Conservation (phyloP, 1,284 basidiomycete species). For the Rhodotorula sp. region DNA sequence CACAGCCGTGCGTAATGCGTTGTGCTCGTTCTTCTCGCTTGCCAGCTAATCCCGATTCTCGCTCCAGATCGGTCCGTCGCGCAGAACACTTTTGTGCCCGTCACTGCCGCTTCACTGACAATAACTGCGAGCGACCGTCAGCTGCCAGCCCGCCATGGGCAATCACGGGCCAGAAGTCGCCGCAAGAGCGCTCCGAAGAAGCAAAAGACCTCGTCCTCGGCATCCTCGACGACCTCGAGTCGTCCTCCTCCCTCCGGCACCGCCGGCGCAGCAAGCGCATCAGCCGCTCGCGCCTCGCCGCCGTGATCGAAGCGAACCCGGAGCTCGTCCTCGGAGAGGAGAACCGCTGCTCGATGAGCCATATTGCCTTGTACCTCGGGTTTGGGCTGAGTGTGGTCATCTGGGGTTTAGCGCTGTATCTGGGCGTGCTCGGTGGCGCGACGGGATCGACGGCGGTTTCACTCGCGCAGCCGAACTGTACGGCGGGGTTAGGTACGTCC, state of each 20-base stretch:
- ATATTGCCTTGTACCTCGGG: conserved; percentile 13
- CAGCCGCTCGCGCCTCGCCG: not conserved
- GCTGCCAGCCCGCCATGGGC: conserved; percentile 32
- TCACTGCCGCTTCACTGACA: not conserved
- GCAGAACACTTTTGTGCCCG: not conserved
- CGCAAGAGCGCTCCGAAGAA: conserved; percentile 5
- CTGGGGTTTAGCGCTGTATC: conserved; percentile 11
- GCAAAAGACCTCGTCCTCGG: conserved; percentile 4
- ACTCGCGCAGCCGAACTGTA: conserved; percentile 30
- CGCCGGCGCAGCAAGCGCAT: not conserved
- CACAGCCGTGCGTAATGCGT: not conserved
- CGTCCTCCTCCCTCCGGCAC: not conserved
- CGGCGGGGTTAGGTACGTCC: conserved; percentile 11
- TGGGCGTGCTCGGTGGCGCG: conserved; percentile 19
- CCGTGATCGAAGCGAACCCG: conserved; percentile 16
- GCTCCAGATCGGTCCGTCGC: conserved; percentile 4
- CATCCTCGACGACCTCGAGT: conserved; percentile 15
- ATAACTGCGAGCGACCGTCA: not conserved
- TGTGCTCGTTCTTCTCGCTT: too few species aligned
- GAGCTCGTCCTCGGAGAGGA: conserved; percentile 2
- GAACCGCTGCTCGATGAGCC: not conserved
- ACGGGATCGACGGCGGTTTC: conserved; percentile 6
- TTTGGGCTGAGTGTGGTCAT: conserved; percentile 6
- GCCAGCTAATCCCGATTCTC: too few species aligned
- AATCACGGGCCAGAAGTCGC: conserved; percentile 29